A percentile compares a stretch with the other conserved stretches of the same genome.
These are phyloP conservation scores for Teunomyces stri DNA, from an alignment of 805 yeast genomes.

Conservation along the genomic window DNA sequence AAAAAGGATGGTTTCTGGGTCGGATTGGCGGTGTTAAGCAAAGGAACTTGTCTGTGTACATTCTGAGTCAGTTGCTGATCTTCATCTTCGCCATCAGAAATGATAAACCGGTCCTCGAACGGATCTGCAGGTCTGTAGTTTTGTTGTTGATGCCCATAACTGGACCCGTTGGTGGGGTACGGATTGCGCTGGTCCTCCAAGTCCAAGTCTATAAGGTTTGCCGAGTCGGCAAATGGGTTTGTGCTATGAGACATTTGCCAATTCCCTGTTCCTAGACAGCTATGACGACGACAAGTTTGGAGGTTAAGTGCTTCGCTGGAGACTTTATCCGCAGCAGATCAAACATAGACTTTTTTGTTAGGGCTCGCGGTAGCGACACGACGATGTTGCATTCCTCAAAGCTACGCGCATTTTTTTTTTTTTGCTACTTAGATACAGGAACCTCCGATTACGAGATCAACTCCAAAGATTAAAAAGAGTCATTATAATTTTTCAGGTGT, in stretches of 20 bases:
- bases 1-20: slow-evolving; percentile 23
- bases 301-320: not conserved
- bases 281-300: not conserved
- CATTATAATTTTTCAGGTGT: not conserved
- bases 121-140: slow-evolving; percentile 17
- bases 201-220: slow-evolving; percentile 30
- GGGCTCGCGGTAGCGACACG: not conserved
- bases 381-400: not conserved
- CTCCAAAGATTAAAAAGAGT: not conserved
- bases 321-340: slow-evolving; percentile 1
- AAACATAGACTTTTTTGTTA: not conserved
- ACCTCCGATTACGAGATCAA: too few relatives aligned
- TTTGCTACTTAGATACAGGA: not conserved
- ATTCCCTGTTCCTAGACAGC: not conserved
- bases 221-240: slow-evolving; percentile 14
- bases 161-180: not conserved
- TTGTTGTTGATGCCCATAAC: slow-evolving; percentile 2
- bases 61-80: slow-evolving; percentile 9
- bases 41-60: slow-evolving; percentile 21
- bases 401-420: not conserved
- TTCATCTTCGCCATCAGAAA: slow-evolving; percentile 35
- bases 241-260: slow-evolving; percentile 2
- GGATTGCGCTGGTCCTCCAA: slow-evolving; percentile 11
- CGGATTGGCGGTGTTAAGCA: slow-evolving; percentile 24
- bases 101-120: slow-evolving; percentile 34